These are phyloP conservation scores for Neltuma alba DNA, from an alignment of 306 rosid species.

Conservation along the genomic window DNA sequence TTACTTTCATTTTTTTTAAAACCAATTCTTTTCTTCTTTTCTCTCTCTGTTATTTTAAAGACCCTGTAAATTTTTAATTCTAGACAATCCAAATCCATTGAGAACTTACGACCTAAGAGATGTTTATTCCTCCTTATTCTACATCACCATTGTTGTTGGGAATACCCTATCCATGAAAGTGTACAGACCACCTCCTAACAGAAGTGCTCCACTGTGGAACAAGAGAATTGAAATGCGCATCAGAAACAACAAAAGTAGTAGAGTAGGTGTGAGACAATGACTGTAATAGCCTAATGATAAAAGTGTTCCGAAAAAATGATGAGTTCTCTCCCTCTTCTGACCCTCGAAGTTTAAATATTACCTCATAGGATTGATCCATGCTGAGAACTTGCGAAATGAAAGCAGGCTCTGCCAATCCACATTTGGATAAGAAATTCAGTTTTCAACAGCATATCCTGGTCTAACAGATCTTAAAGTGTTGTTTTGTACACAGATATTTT, in stretches of 20 bases:
- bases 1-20: not conserved
- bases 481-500: not conserved
- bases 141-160: constrained; percentile 85
- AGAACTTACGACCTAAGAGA: not conserved
- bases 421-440: constrained; percentile 33
- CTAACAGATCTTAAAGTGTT: not conserved
- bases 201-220: constrained; percentile 75
- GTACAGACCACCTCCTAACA: constrained; percentile 86
- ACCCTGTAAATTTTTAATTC: not conserved
- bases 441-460: not conserved
- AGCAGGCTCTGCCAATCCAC: constrained; percentile 68
- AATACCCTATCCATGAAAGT: constrained; percentile 87
- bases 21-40: not conserved
- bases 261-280: not conserved
- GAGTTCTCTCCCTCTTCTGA: constrained; percentile 2
- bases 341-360: constrained; percentile 30
- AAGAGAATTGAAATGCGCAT: constrained; percentile 34
- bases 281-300: not conserved
- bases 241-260: constrained; percentile 21
- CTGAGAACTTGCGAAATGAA: constrained; percentile 85
- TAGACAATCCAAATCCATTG: not conserved
- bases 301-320: constrained; percentile 2
- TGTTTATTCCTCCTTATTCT: constrained; percentile 36
- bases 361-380: constrained; percentile 96
- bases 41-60: not conserved